A percentile compares a stretch with the other conserved stretches of the same genome.
phyloP scores from a whole-genome alignment of 768 basidiomycete species.

The Chlorophyllum brunneum region DNA sequence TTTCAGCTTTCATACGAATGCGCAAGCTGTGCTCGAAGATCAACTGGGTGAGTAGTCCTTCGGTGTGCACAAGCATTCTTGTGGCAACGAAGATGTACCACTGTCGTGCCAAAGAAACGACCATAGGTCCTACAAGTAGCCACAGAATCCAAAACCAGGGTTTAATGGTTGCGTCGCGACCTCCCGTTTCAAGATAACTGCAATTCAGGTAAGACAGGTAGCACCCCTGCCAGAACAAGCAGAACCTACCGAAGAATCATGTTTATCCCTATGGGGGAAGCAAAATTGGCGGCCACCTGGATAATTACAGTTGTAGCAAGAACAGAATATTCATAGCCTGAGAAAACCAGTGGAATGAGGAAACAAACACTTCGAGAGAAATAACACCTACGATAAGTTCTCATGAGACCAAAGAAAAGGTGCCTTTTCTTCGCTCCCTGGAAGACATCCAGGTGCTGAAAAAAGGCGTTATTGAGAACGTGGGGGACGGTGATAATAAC shows the following conservation, averaged over 20 bases:
- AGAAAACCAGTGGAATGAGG: not conserved
- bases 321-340: conserved; percentile 28
- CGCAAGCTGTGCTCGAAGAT: conserved; percentile 45
- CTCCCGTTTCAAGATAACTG: conserved; percentile 22
- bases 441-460: conserved; percentile 36
- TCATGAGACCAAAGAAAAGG: conserved; percentile 43
- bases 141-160: conserved; percentile 18
- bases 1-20: conserved; percentile 52
- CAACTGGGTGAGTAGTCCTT: conserved; percentile 39
- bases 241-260: conserved; percentile 31
- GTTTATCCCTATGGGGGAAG: conserved; percentile 38
- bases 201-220: not conserved
- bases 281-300: conserved; percentile 27
- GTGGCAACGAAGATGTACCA: conserved; percentile 40
- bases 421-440: conserved; percentile 37
- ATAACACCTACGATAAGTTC: conserved; percentile 27
- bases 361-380: not conserved
- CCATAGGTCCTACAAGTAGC: conserved; percentile 11
- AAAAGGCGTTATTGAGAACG: not conserved
- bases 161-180: conserved; percentile 9
- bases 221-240: not conserved
- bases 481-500: not conserved
- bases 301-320: conserved; percentile 26
- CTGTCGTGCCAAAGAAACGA: conserved; percentile 20
- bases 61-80: conserved; percentile 40